Evolutionary conservation across 371 early-diverging fungal genomes (phyloP), one percentile per base, ranked within the genome.

Genomic region (Actinomucor elegans): DNA sequence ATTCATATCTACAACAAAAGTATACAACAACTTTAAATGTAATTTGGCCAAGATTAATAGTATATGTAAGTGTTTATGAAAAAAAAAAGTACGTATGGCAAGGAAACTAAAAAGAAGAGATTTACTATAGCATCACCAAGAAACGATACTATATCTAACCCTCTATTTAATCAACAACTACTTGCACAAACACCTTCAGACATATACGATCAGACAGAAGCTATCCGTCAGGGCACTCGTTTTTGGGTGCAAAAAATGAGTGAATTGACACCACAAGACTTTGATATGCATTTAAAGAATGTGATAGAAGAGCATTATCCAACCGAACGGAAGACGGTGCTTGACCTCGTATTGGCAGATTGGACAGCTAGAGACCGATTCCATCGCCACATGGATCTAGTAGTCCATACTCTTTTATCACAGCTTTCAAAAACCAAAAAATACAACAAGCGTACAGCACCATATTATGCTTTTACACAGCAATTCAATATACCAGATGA

Each of bases 381-480:
- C 38, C 41, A 52, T 38, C 26, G 57, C 4, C 68, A 66, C 18
- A 24, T 44, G 11, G 35, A 57, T 0, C 20, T 64, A 1, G 61
- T 75, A 8, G 14, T 69, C 3, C 58, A 71, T n/a, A 42, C 59
- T 2, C 17, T 73, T 8, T 12, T 41, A 1, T 14, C 34, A 9
- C 41, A 48, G 14, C 40, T 64, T 5, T 35, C 54, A n/a, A 38
- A 55, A 9, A 48, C 37, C 5, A 27, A 49, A n/a, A 28, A 49
- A 0, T 75, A 75, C 37, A 64, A 71, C 27, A 49, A 41, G 4
- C 66, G 66, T 14, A 44, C 45, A 4, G 46, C 71, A 11, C 75
- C 75, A 0, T 75, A 53, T 32, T 71, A 75, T 28, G 71, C 71
- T 3, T 68, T 66, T 41, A 48, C 53, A n/a, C 63, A 71, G n/a